Percentiles rank a stretch among this genome's conserved stretches.
These are phyloP conservation scores for Paecilomyces sp. DNA, from an alignment of 2,329 filamentous ascomycete genomes.

Conservation along the genomic window DNA sequence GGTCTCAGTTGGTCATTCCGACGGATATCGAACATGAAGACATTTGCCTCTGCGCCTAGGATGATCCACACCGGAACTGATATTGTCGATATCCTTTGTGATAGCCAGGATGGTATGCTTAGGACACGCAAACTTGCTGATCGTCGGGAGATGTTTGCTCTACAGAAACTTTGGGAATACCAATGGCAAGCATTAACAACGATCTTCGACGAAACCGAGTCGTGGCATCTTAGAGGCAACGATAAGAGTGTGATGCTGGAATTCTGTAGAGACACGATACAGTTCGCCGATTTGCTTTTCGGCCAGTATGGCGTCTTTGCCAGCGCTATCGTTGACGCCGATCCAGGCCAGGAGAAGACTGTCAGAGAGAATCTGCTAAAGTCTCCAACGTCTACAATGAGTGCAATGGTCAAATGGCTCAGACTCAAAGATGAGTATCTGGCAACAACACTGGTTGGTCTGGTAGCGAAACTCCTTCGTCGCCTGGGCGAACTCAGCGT, in stretches of 20 bases:
- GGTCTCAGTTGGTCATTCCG: conserved; percentile 51
- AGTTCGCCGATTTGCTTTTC: conserved; percentile 80
- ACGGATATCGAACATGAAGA: conserved; percentile 48
- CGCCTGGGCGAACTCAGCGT: conserved; percentile 73
- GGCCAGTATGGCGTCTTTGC: conserved; percentile 79
- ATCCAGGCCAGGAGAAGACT: conserved; percentile 28
- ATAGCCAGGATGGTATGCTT: conserved; percentile 56
- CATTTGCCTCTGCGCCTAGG: conserved; percentile 53
- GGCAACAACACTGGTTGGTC: conserved; percentile 69
- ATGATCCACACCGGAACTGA: conserved; percentile 57
- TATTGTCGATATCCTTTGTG: conserved; percentile 57
- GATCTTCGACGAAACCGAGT: conserved; percentile 75
- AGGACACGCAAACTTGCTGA: conserved; percentile 50
- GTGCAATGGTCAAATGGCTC: conserved; percentile 75
- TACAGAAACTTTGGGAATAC: conserved; percentile 74
- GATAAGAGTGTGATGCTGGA: conserved; percentile 78
- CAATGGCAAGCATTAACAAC: conserved; percentile 76
- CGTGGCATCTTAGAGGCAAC: conserved; percentile 64
- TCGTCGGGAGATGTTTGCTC: conserved; percentile 54
- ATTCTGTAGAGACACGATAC: conserved; percentile 91
- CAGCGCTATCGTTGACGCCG: conserved; percentile 53
- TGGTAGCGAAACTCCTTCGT: conserved; percentile 76
- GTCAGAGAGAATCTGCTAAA: conserved; percentile 53
- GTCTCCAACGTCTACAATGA: conserved; percentile 57
- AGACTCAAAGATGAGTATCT: conserved; percentile 83